Evolutionary conservation across 176 grass and related monocot species (phyloP).

Genomic region (Oryza rufipogon): DNA sequence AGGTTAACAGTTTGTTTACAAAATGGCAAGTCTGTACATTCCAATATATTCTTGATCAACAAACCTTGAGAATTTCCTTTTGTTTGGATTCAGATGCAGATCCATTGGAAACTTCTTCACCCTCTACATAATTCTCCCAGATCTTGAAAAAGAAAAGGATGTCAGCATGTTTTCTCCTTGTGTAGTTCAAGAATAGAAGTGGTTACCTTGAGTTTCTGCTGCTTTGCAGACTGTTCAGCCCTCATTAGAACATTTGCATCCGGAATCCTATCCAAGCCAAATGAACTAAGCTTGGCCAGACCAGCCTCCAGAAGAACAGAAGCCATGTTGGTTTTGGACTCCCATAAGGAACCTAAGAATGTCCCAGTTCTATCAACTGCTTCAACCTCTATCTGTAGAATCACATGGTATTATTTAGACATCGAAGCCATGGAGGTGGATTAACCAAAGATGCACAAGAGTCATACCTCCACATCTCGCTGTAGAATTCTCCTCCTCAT

Average conservation of each 20-base stretch:
- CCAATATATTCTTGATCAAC: conserved; percentile 21
- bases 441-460: conserved; percentile 2
- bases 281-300: conserved; percentile 83
- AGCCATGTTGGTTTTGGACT: conserved; percentile 84
- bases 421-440: background rate
- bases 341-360: conserved; percentile 91
- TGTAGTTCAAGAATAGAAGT: background rate
- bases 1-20: conserved; percentile 7
- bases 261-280: conserved; percentile 77
- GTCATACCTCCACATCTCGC: conserved; percentile 81
- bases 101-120: conserved; percentile 79
- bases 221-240: conserved; percentile 92
- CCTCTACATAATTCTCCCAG: conserved; percentile 95
- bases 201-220: conserved; percentile 80
- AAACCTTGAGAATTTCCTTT: conserved; percentile 95
- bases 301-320: conserved; percentile 82
- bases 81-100: conserved; percentile 69
- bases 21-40: background rate
- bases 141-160: conserved; percentile 58
- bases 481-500: conserved; percentile 93
- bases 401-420: conserved; percentile 13
- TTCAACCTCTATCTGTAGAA: conserved; percentile 91
- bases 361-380: conserved; percentile 91
- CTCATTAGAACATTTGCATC: conserved; percentile 66
- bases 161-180: conserved; percentile 3